A percentile compares a stretch with the other conserved stretches of the same genome.
Evolutionary conservation across 2,329 filamentous ascomycete genomes (phyloP).

Genomic region (Stagonosporopsis vannaccii): DNA sequence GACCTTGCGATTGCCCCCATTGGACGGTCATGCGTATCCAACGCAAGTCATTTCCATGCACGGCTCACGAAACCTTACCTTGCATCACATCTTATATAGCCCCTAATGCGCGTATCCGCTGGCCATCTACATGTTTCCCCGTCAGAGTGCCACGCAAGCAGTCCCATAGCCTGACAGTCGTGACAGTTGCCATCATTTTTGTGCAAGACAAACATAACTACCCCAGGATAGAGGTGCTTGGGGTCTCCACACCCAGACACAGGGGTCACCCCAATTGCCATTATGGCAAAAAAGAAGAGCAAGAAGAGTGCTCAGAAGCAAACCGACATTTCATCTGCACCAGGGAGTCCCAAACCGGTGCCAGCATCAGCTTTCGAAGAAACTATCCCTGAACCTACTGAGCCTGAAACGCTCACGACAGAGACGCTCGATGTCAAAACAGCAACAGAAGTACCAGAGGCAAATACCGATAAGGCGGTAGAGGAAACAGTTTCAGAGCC

Average conservation of each 20-base stretch:
- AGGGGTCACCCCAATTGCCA: slow-evolving; percentile 29
- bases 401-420: slow-evolving; percentile 25
- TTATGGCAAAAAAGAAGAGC: slow-evolving; percentile 45
- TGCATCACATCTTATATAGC: slow-evolving; percentile 45
- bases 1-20: slow-evolving; percentile 39
- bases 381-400: slow-evolving; percentile 26
- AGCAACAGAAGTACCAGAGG: slow-evolving; percentile 27
- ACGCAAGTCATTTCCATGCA: slow-evolving; percentile 42
- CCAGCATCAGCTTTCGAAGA: slow-evolving; percentile 31
- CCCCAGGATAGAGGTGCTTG: slow-evolving; percentile 18
- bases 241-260: slow-evolving; percentile 28
- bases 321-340: slow-evolving; percentile 37
- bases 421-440: slow-evolving; percentile 26
- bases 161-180: slow-evolving; percentile 36
- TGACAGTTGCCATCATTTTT: slow-evolving; percentile 20
- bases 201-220: slow-evolving; percentile 37
- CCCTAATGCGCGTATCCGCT: slow-evolving; percentile 43
- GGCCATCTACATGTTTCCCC: slow-evolving; percentile 39
- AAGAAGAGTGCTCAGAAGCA: slow-evolving; percentile 41
- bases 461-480: slow-evolving; percentile 27
- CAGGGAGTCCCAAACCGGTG: slow-evolving; percentile 32
- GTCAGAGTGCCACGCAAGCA: slow-evolving; percentile 50
- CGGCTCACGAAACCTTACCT: slow-evolving; percentile 34
- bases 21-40: slow-evolving; percentile 36
- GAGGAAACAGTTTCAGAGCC: slow-evolving; percentile 30